Evolutionary conservation across 768 basidiomycete genomes (phyloP), one percentile per base, ranked within the genome.

Genomic region (Suillus variegatus): DNA sequence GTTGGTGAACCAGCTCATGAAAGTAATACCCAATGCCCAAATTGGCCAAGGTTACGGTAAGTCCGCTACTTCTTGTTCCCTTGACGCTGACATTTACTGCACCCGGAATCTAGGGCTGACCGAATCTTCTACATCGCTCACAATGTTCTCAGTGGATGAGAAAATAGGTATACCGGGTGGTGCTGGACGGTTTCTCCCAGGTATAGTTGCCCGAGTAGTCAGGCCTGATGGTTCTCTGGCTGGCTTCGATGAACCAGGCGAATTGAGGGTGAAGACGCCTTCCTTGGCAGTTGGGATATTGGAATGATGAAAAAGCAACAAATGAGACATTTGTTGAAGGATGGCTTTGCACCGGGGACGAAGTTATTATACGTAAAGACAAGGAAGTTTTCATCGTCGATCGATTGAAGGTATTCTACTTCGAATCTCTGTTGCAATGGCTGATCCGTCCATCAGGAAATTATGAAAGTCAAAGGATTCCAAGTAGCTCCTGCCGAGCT

Each of bases 401-500:
- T 72, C 80, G 89, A 43, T 72, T 90, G 28, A 91, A 91, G 80
- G 88, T 84, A 60, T 28, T 25, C 62, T 41, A 36, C 13, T 64
- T n/a, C n/a, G 6, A 36, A 6, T 9, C 61, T 35, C 10, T 16
- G 22, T 16, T 28, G 40, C 18, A 20, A 12, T 25, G 40, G 18
- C 25, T 22, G 1, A 40, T 35, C 32, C 44, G 55, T 28, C 51
- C 32, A 22, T 40, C 62, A 88, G 86, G 88, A 90, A 76, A 81
- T 90, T n/a, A 77, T 91, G 71, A 91, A 91, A 78, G 86, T 88
- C 54, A 82, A 77, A 70, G 90, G 91, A 4, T 89, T 88, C 73
- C 90, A 92, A 72, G 90, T 92, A 1, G 88, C 90, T 1, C 90
- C 90, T 3, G 89, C 90, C 4, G 89, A 91, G 67, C 79, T 91